Evolutionary conservation across 2,329 filamentous ascomycete species (phyloP), one percentile per base, ranked within the genome.

Genomic region (Neoascochyta sp.): DNA sequence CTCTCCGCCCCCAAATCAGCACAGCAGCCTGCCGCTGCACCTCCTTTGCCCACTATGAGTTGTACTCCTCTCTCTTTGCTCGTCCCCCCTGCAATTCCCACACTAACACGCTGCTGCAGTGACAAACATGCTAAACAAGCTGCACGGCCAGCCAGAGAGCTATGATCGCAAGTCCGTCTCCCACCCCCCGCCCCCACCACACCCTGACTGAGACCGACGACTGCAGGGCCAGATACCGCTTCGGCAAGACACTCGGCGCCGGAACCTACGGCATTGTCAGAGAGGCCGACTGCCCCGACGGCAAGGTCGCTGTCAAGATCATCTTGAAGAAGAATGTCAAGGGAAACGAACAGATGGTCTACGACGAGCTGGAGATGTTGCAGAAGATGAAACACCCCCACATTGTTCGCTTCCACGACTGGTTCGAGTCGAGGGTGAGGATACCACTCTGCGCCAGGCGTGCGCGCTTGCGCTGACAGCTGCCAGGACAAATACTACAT

Each of bases 251-350:
- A 14, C 78, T 98, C 36, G 92, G 92, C 58, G 92, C 92, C 41
- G 92, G 92, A 52, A 98, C 92, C 54, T 98, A 98, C 74, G 92
- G 92, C 58, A 94, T 98, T 57, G 92, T 98, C 56, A 81, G 92
- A 53, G 92, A 98, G 68, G 92, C 92, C 39, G 88, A 95, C 41
- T 78, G 86, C 49, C 79, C 83, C 22, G 75, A 76, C 12, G 86
- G 87, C 63, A 84, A 95, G 73, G 89, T 94, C 39, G 92, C 92
- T 22, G 78, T 98, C 66, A 98, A 98, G 75, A 96, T 98, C 63
- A 98, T 98, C 65, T 73, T 96, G 57, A 98, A 98, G 78, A 95
- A 95, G 73, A 96, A 95, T 67, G 90, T 98, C 62, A 93, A 89
- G 64, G 90, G 89, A 45, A 96, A 96, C 55, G 92, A 98, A 72